Conservation (phyloP, 352 stramenopile genomes). For the Globisporangium uncinulatum region DNA sequence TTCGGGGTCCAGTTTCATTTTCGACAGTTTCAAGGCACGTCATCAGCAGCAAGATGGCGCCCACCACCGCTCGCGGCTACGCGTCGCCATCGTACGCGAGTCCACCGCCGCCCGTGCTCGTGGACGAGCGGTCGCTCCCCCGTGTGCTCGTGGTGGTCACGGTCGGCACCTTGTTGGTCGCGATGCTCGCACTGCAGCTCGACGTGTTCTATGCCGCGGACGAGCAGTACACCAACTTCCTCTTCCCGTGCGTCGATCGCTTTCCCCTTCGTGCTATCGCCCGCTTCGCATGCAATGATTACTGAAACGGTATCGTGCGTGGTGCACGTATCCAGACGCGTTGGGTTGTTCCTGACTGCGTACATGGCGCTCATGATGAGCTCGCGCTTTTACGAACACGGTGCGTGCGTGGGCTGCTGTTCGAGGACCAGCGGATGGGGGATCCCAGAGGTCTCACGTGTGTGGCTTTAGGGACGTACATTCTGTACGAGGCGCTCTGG, state of each 20-base stretch:
- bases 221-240: conserved; percentile 35
- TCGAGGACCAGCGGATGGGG: too few relatives aligned
- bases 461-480: conserved; percentile 46
- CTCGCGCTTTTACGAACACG: conserved; percentile 55
- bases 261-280: background rate
- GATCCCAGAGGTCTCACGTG: background rate
- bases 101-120: conserved; percentile 42
- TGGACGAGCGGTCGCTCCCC: conserved; percentile 49
- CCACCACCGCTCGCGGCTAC: conserved; percentile 3
- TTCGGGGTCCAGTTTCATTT: background rate
- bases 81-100: conserved; percentile 14
- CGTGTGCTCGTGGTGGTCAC: conserved; percentile 28
- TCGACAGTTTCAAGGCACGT: background rate
- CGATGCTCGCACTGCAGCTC: conserved; percentile 44
- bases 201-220: conserved; percentile 41
- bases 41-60: background rate
- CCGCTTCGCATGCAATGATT: background rate
- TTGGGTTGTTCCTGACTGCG: conserved; percentile 40
- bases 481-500: conserved; percentile 77
- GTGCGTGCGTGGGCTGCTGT: conserved; percentile 15
- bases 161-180: conserved; percentile 23
- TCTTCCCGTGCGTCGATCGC: conserved; percentile 39
- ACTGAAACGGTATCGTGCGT: background rate
- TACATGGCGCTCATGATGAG: conserved; percentile 50
- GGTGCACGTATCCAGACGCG: conserved; percentile 18